phyloP scores from a whole-genome alignment of 352 stramenopile genomes.

The Blastocystis sp. region DNA sequence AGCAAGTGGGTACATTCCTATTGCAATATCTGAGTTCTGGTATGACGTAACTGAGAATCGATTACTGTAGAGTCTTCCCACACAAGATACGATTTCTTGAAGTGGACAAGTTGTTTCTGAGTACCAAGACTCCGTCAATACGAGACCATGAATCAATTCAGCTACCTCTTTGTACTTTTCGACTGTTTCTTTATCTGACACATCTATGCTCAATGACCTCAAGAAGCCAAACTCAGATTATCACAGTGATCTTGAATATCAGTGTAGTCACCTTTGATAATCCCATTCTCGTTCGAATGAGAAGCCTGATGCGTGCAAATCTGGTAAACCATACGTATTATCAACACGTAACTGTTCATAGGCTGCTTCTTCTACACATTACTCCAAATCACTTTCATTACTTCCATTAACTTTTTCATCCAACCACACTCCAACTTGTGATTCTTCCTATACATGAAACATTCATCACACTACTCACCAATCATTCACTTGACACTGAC shows the following conservation, averaged over 20 bases:
- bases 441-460: constrained; percentile 19
- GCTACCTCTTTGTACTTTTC: constrained; percentile 39
- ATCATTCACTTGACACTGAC: constrained; percentile 39
- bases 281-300: not conserved
- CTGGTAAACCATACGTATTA: constrained; percentile 43
- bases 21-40: constrained; percentile 10
- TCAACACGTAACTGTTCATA: constrained; percentile 25
- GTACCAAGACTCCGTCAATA: constrained; percentile 32
- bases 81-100: not conserved
- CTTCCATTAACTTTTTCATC: constrained; percentile 54
- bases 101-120: not conserved
- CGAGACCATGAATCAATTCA: not conserved
- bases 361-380: constrained; percentile 18
- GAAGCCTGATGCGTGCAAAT: constrained; percentile 36
- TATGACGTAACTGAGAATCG: constrained; percentile 19
- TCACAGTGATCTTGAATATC: constrained; percentile 51
- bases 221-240: not conserved
- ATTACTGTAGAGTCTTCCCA: constrained; percentile 47
- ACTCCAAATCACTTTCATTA: not conserved
- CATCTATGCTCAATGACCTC: not conserved
- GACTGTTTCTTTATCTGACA: not conserved
- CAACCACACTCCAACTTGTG: constrained; percentile 51
- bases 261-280: constrained; percentile 22
- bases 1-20: constrained; percentile 19
- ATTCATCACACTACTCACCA: not conserved